Evolutionary conservation across 1,284 basidiomycete species (phyloP).

Genomic region (Sporisorium scitamineum): DNA sequence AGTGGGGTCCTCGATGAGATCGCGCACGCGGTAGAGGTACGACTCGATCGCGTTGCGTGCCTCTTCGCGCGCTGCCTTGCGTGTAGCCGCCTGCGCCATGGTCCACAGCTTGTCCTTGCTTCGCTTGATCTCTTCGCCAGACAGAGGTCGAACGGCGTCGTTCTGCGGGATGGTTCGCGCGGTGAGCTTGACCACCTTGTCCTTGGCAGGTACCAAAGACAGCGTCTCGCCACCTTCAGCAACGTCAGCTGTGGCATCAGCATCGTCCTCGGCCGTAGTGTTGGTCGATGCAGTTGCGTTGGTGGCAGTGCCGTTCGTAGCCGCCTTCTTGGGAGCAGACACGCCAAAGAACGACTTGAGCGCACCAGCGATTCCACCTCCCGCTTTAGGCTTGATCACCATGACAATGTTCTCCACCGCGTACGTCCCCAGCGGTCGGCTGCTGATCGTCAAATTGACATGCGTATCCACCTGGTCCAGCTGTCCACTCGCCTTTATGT

Average conservation of each 20-base stretch:
- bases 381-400: slow-evolving; percentile 59
- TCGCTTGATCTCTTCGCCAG: slow-evolving; percentile 54
- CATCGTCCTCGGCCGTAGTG: slow-evolving; percentile 10
- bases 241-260: slow-evolving; percentile 10
- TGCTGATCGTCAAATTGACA: slow-evolving; percentile 61
- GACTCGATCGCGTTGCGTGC: slow-evolving; percentile 91
- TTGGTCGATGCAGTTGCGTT: slow-evolving; percentile 28
- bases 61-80: slow-evolving; percentile 85
- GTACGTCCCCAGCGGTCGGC: slow-evolving; percentile 59
- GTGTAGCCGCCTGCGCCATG: slow-evolving; percentile 80
- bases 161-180: slow-evolving; percentile 43
- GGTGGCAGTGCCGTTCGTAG: slow-evolving; percentile 27
- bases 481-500: slow-evolving; percentile 55
- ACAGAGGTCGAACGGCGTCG: slow-evolving; percentile 50
- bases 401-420: slow-evolving; percentile 55
- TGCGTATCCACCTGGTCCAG: slow-evolving; percentile 59
- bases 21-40: slow-evolving; percentile 89
- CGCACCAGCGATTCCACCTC: slow-evolving; percentile 58
- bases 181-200: slow-evolving; percentile 50
- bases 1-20: slow-evolving; percentile 77
- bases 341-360: slow-evolving; percentile 64
- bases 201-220: slow-evolving; percentile 39
- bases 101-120: slow-evolving; percentile 64
- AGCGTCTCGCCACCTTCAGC: slow-evolving; percentile 27
- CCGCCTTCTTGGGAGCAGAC: slow-evolving; percentile 36